Evolutionary conservation across 805 yeast genomes (phyloP), one percentile per base, ranked within the genome.

Genomic region (Candida loeiensis): DNA sequence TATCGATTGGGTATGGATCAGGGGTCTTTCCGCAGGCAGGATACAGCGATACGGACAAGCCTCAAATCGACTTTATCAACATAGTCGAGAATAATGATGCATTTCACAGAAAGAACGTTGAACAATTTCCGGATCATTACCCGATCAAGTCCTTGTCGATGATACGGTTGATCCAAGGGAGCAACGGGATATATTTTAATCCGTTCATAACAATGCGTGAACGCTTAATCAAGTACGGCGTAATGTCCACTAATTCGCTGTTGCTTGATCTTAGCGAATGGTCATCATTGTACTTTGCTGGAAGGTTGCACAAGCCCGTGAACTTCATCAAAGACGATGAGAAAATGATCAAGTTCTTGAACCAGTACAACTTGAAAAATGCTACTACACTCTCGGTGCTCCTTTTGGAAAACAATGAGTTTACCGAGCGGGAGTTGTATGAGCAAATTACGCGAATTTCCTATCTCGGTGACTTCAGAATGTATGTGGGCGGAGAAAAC

Each of bases 231-330:
- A 93, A 93, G 56, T 93, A 93, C 56, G 99, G 99, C 11, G 82
- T 89, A 9, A 82, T 89, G 1, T 79, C 87, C 4, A 69, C 76
- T 46, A 73, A 76, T 16, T 72, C 72, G 7, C 62, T 87, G 15
- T 61, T 80, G 27, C 68, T 68, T 26, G 99, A 93, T 62, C 64
- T 93, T 19, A 68, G 77, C n/a, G 77, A 82, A 40, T 93, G 99
- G 99, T 69, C 79, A 20, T 76, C 89, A 0, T 74, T 93, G 51
- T 93, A 93, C 53, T 55, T 93, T 14, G 95, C 96, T 2, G 99
- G 99, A 1, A 71, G 99, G 46, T 66, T 93, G 43, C 99, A 93
- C 52, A 93, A 93, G 54, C 99, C 99, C 0, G 95, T 91, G 4
- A 82, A 85, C 45, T 73, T 85, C 24, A 58, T 86, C 28, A 74